Evolutionary conservation across 495 filamentous ascomycete genomes (phyloP).

Genomic region (Talaromyces nanjingensis): DNA sequence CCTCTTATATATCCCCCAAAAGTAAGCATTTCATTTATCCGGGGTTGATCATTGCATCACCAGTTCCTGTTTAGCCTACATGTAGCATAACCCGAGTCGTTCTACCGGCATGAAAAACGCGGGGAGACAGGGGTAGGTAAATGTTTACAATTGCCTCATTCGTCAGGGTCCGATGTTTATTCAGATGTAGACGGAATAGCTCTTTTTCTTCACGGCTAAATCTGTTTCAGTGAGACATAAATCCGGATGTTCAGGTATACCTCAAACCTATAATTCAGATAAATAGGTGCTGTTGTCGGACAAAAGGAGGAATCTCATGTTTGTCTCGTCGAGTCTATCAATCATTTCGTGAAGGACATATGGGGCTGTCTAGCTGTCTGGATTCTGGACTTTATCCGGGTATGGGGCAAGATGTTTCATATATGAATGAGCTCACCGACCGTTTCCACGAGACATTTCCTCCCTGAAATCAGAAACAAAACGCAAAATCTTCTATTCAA

Average conservation of each 20-base stretch:
- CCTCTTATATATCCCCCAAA: neutral
- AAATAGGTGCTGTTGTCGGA: neutral
- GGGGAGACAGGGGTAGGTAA: neutral
- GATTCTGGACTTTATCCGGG: neutral
- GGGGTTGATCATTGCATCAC: neutral
- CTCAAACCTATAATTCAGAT: neutral
- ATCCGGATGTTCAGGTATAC: neutral
- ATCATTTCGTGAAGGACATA: neutral
- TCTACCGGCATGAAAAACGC: conserved; percentile 3
- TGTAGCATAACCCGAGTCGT: neutral
- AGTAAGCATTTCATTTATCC: neutral
- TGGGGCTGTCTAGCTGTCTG: neutral
- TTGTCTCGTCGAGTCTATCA: neutral
- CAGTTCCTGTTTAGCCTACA: neutral
- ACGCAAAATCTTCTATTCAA: neutral
- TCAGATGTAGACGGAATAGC: neutral
- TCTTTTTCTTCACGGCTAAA: neutral
- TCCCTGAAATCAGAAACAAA: neutral
- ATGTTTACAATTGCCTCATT: neutral
- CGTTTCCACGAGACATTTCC: neutral
- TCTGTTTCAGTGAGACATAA: neutral
- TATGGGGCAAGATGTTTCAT: neutral
- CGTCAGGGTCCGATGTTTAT: neutral
- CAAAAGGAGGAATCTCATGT: neutral
- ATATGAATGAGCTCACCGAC: neutral